Conservation (phyloP, 2,329 filamentous ascomycete genomes). For the Claviceps sorghi region DNA sequence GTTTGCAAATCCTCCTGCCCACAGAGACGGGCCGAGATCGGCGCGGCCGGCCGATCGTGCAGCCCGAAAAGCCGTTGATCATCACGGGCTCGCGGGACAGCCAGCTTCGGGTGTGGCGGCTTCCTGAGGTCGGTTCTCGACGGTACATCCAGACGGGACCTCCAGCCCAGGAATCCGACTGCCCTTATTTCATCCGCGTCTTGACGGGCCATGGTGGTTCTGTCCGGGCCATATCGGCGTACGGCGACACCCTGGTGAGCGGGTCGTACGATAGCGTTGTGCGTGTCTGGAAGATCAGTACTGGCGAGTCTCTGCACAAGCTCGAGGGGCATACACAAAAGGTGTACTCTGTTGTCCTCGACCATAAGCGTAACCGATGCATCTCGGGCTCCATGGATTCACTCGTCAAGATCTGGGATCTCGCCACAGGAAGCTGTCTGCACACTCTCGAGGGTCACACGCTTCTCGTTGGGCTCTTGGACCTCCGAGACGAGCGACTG, state of each 20-base stretch:
- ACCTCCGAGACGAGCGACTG: conserved; percentile 75
- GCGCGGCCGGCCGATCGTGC: conserved; percentile 66
- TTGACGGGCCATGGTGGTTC: conserved; percentile 81
- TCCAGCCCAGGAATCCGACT: conserved; percentile 60
- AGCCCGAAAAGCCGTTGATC: conserved; percentile 87
- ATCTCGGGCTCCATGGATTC: conserved; percentile 99
- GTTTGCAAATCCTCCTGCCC: conserved; percentile 85
- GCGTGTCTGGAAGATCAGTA: conserved; percentile 94
- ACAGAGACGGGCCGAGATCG: conserved; percentile 56
- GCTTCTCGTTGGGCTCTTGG: conserved; percentile 79
- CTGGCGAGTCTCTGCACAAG: conserved; percentile 72
- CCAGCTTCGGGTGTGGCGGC: conserved; percentile 82
- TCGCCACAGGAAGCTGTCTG: conserved; percentile 70
- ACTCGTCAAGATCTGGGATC: conserved; percentile 92
- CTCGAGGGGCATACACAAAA: conserved; percentile 81
- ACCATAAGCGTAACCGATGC: conserved; percentile 81
- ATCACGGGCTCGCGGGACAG: conserved; percentile 96
- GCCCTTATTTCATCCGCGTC: conserved; percentile 85
- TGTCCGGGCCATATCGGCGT: conserved; percentile 86
- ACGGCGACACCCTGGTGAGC: conserved; percentile 90
- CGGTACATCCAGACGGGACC: conserved; percentile 68
- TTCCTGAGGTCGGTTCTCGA: conserved; percentile 66
- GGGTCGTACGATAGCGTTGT: conserved; percentile 95
- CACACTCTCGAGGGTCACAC: conserved; percentile 88
- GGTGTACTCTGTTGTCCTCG: conserved; percentile 92